These are phyloP conservation scores for Venturia pyrina DNA, from an alignment of 2,329 filamentous ascomycete genomes.

Conservation along the genomic window DNA sequence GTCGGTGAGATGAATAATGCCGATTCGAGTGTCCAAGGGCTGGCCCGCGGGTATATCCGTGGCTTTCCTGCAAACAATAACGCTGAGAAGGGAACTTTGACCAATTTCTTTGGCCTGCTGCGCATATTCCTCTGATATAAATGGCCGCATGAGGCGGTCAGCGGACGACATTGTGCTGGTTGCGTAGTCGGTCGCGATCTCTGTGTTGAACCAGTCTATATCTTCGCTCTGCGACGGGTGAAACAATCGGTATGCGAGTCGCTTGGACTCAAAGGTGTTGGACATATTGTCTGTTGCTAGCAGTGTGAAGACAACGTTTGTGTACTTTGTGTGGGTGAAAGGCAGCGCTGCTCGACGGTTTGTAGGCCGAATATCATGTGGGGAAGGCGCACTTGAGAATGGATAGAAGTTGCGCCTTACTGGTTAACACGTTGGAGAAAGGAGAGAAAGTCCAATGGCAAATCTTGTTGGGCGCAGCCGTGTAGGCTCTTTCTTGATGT, in stretches of 20 bases:
- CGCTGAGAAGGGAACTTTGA: background rate
- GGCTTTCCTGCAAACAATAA: background rate
- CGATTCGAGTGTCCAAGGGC: background rate
- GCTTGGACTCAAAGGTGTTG: background rate
- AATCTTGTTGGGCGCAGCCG: too few species aligned
- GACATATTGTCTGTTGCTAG: background rate
- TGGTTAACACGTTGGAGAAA: too few species aligned
- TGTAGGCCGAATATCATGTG: too few species aligned
- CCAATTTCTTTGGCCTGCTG: background rate
- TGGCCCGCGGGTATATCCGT: too few species aligned
- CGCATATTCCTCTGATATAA: background rate
- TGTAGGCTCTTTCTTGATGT: too few species aligned
- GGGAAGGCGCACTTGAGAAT: too few species aligned
- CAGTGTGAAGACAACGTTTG: background rate
- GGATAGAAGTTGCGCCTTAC: too few species aligned
- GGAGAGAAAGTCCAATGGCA: too few species aligned
- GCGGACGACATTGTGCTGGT: background rate
- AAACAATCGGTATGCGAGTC: background rate
- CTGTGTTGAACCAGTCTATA: background rate
- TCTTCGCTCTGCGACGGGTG: background rate
- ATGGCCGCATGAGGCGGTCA: background rate
- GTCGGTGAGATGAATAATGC: background rate
- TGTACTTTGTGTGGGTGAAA: too few species aligned
- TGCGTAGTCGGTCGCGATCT: background rate
- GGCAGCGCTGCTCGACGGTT: too few species aligned